Evolutionary conservation across 2,329 filamentous ascomycete genomes (phyloP).

Genomic region (Pseudogymnoascus sp.): DNA sequence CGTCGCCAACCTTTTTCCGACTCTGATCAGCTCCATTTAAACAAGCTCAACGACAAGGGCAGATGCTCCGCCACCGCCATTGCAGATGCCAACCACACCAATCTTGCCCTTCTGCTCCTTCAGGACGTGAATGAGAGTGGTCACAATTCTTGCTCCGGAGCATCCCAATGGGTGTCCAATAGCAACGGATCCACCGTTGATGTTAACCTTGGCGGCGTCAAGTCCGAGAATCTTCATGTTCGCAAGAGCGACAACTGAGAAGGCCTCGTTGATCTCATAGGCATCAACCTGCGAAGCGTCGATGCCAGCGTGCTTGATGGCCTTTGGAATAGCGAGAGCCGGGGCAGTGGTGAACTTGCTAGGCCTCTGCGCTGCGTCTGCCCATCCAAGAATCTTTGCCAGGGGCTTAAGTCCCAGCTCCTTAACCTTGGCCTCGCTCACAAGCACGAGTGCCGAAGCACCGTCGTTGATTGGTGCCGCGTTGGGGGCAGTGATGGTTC

Average conservation of each 20-base stretch:
- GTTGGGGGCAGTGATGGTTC: constrained; percentile 92
- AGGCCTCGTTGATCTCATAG: constrained; percentile 99
- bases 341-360: constrained; percentile 95
- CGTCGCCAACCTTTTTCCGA: not conserved
- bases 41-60: constrained; percentile 75
- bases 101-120: constrained; percentile 89
- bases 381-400: constrained; percentile 96
- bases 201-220: constrained; percentile 79
- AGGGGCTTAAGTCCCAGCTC: constrained; percentile 84
- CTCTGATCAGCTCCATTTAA: not conserved
- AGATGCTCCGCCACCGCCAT: constrained; percentile 91
- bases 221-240: constrained; percentile 89
- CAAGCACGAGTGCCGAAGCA: constrained; percentile 82
- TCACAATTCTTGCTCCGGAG: constrained; percentile 87
- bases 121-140: constrained; percentile 81
- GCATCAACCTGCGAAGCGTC: constrained; percentile 72
- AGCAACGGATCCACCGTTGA: constrained; percentile 90
- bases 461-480: constrained; percentile 95
- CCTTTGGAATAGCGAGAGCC: constrained; percentile 91
- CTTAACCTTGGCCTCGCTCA: constrained; percentile 90
- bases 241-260: constrained; percentile 90
- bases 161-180: constrained; percentile 92
- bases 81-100: constrained; percentile 92
- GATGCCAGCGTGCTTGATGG: constrained; percentile 86
- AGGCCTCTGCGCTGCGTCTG: constrained; percentile 82